Evolutionary conservation across 2,329 filamentous ascomycete species (phyloP).

Genomic region (Pseudogymnoascus sp.): DNA sequence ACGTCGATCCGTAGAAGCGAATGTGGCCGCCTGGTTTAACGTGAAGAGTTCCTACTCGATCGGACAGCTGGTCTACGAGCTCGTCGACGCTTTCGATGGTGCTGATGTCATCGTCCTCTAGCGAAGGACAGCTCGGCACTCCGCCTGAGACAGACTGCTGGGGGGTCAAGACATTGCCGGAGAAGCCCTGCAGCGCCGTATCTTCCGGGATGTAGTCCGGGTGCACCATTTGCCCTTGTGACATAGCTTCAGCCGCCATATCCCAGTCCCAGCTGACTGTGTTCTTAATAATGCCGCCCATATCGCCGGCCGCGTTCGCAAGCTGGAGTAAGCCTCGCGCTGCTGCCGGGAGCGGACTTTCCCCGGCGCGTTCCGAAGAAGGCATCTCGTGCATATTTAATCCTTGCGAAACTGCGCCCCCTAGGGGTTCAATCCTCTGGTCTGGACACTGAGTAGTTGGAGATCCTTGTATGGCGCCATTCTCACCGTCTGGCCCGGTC

Average conservation of each 20-base stretch:
- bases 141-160: neutral
- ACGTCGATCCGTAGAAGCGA: neutral
- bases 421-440: neutral
- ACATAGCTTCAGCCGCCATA: neutral
- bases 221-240: neutral
- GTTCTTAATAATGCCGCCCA: neutral
- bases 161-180: neutral
- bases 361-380: neutral
- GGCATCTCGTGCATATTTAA: neutral
- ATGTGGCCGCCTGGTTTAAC: neutral
- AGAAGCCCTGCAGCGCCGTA: neutral
- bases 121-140: neutral
- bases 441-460: neutral
- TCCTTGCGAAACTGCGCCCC: neutral
- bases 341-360: neutral
- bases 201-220: neutral
- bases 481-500: neutral
- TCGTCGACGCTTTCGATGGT: neutral
- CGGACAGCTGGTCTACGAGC: conserved; percentile 9
- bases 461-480: neutral
- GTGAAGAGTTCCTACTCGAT: neutral
- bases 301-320: neutral
- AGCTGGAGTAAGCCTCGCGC: neutral
- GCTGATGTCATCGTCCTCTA: neutral
- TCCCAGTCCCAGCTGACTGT: neutral